Conservation (phyloP, 768 basidiomycete species). For the Boletus bicolor region DNA sequence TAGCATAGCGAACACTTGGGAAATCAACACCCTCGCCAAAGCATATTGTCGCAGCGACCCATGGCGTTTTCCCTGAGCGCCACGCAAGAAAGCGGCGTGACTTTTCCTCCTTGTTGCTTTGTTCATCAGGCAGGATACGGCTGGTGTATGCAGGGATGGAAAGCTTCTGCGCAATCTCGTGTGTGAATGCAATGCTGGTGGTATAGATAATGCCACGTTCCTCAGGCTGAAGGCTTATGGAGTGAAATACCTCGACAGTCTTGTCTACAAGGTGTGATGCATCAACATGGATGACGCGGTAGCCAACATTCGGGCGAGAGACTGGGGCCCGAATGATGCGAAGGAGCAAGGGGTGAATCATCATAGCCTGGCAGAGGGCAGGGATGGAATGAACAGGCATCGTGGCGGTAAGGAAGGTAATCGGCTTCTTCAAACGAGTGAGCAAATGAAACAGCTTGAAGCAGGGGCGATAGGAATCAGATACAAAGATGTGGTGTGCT, state of each 20-base stretch:
- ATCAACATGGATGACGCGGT: background rate
- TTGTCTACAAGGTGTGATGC: background rate
- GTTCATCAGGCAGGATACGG: background rate
- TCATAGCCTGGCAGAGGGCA: background rate
- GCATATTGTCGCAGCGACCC: conserved; percentile 1
- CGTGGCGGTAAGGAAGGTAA: conserved; percentile 8
- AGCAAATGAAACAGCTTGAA: conserved; percentile 13
- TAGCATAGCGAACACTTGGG: background rate
- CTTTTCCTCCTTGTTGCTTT: conserved; percentile 4
- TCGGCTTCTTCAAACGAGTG: conserved; percentile 4
- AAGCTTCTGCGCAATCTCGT: background rate
- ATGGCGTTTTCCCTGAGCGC: background rate
- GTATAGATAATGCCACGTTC: conserved; percentile 10
- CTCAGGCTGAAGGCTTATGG: too few relatives aligned
- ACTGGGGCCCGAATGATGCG: background rate
- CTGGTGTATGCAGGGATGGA: conserved; percentile 3
- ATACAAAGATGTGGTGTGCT: conserved; percentile 4
- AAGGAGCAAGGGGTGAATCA: background rate
- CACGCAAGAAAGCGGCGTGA: background rate
- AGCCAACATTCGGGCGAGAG: background rate
- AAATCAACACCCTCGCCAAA: conserved; percentile 9
- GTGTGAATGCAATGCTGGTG: background rate
- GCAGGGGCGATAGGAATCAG: background rate
- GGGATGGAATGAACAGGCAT: conserved; percentile 4
- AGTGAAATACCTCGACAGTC: background rate